Base-by-base conservation (phyloP, 768 basidiomycete genomes). In the Boletus sp. region DNA sequence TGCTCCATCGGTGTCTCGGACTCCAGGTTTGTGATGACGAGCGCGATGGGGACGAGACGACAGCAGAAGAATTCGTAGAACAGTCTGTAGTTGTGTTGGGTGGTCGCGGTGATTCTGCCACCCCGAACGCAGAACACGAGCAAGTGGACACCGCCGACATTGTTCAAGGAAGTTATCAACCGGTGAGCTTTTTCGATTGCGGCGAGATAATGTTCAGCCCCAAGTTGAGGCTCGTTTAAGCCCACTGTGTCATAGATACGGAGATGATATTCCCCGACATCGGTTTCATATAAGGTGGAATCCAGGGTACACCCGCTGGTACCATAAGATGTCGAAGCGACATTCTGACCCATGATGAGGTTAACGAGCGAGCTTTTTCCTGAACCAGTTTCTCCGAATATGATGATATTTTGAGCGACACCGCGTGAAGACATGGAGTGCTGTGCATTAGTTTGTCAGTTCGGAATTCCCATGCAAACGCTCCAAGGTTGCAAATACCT, bases 301-400 rank as follows among this genome's bases (percentile, higher is more conserved):
- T 66, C 47, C 44, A 76, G 62, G 5, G 78, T 78, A 50, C 70
- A 74, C 5, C 77, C 76, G 7, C 59, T 55, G 10, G 70, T 69
- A 6, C 64, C 59, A 47, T 65, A 68, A 8, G 74, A 75, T 14
- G 68, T 67, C 2, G 50, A 39, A 15, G 76, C 76, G 13, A 62
- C 50, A 0, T 68, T 53, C 4, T 53, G 29, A 11, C 66, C 68
- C n/a, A 64, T 53, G 45, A 78, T 63, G 67, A 79, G 70, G 60
- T 78, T 79, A 29, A 78, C 57, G 30, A 78, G 65, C 3, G 74
- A 76, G 60, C 78, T 79, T 60, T 79, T 79, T 3, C 73, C 72
- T 40, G 68, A 53, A 23, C 68, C 68, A 5, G 68, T 68, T 53
- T 71, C 68, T 30, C 68, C 68, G 11, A 71, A 71, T 54, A 70